Conservation (phyloP, 495 filamentous ascomycete genomes). For the Pyronema omphalodes region DNA sequence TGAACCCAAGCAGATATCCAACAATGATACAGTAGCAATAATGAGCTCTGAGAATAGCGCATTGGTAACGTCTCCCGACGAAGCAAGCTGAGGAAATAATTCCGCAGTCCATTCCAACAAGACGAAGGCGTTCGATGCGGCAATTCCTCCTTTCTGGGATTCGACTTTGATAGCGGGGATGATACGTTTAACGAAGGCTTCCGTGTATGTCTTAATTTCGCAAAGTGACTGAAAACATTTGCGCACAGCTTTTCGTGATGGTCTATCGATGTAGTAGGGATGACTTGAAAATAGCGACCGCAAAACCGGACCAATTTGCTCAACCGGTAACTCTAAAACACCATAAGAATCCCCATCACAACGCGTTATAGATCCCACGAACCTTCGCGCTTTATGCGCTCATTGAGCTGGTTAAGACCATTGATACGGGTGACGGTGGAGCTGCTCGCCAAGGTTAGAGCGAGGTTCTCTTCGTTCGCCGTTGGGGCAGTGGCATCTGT, state of each 20-base stretch:
- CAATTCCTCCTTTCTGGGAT: conserved; percentile 52
- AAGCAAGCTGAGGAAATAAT: conserved; percentile 5
- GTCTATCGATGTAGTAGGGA: conserved; percentile 67
- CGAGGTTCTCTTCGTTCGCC: conserved; percentile 7
- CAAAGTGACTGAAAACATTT: conserved; percentile 49
- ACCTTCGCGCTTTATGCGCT: conserved; percentile 29
- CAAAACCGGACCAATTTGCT: conserved; percentile 31
- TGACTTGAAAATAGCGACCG: conserved; percentile 66
- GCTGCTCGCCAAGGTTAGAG: conserved; percentile 26
- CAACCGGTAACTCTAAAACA: conserved; percentile 13
- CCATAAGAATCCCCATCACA: conserved; percentile 1
- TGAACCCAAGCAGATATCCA: conserved; percentile 59
- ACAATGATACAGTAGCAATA: conserved; percentile 14
- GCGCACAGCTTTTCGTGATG: conserved; percentile 64
- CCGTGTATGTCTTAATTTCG: conserved; percentile 33
- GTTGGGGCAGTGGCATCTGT: conserved; percentile 2
- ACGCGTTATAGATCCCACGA: conserved; percentile 7
- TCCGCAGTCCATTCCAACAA: conserved; percentile 57
- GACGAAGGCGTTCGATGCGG: conserved; percentile 66
- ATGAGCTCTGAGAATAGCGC: conserved; percentile 13
- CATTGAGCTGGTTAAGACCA: conserved; percentile 30
- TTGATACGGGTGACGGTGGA: conserved; percentile 32
- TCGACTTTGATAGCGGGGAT: conserved; percentile 35
- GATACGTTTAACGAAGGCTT: conserved; percentile 37
- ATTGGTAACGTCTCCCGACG: not conserved